Evolutionary conservation across 1,139 yeast genomes (phyloP), one percentile per base, ranked within the genome.

Genomic region (Kluyveromyces sp.): DNA sequence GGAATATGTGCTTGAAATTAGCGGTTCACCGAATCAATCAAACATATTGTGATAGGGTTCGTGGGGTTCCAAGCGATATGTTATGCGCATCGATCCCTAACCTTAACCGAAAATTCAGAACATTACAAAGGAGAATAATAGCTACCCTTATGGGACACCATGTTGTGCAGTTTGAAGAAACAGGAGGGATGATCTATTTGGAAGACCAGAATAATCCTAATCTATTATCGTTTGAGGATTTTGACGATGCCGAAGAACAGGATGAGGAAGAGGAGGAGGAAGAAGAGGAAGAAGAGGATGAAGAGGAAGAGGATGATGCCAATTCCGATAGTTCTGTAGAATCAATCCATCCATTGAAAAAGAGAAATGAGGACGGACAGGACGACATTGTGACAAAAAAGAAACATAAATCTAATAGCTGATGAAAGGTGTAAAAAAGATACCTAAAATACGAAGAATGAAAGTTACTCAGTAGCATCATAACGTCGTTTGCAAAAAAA

Each of bases 1-100:
- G 66, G 63, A 54, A 53, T 33, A 50, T 49, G 54, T 57, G 66
- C 41, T 40, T 62, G 39, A 50, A 49, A 40, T 42, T 49, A 35
- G 57, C 61, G 25, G 43, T 55, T 8, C 41, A 48, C 37, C 37
- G 48, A 25, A 41, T 49, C 27, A 62, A 56, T 46, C 52, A 48
- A 45, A 46, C 39, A n/a, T 45, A 45, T 44, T 53, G 49, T 48
- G 49, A 49, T 25, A 38, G 51, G 37, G 53, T 53, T 6, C 52
- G 50, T 36, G 64, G 60, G 10, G 43, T 48, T 25, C 58, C 60
- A 30, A 48, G 50, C 41, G 54, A 57, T 39, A 37, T 53, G 21
- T 37, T 57, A 25, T 52, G 52, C 41, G 45, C 45, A 39, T 50
- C 50, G 3, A 37, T 53, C 8, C 48, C 52, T 21, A 48, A 49